Percentiles rank a stretch among this genome's conserved stretches.
phyloP scores from a whole-genome alignment of 306 rosid species.

The Pueraria montana region DNA sequence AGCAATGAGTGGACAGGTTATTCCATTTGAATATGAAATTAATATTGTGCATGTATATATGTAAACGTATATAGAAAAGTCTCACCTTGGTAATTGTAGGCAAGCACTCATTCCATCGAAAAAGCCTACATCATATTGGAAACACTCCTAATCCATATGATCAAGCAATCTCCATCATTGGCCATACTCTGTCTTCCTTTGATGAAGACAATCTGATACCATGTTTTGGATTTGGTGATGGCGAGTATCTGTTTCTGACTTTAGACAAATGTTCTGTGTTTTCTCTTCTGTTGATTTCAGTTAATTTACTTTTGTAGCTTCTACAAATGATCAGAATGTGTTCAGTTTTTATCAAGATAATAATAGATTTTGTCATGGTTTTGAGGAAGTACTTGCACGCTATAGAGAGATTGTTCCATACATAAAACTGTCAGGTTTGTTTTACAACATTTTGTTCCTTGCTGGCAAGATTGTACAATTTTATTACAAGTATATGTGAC shows the following conservation, averaged over 20 bases:
- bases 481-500: constrained; percentile 5
- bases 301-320: constrained; percentile 63
- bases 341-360: constrained; percentile 74
- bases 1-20: constrained; percentile 99
- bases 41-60: constrained; percentile 16
- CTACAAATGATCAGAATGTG: constrained; percentile 77
- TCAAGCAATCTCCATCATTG: constrained; percentile 93
- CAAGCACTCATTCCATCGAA: constrained; percentile 75
- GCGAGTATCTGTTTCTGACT: constrained; percentile 59
- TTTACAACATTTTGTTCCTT: constrained; percentile 35
- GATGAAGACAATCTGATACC: constrained; percentile 98
- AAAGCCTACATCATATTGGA: constrained; percentile 81
- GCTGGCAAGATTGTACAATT: constrained; percentile 33
- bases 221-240: constrained; percentile 95
- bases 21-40: constrained; percentile 35
- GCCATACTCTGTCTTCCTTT: constrained; percentile 84
- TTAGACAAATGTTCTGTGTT: constrained; percentile 23
- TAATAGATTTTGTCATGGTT: constrained; percentile 72
- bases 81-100: constrained; percentile 66
- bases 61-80: constrained; percentile 11
- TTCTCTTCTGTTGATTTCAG: constrained; percentile 39
- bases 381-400: constrained; percentile 86
- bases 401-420: constrained; percentile 84
- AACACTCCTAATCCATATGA: constrained; percentile 91
- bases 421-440: constrained; percentile 82